Conservation (phyloP, 768 basidiomycete species). For the Leccinum uliginosum region DNA sequence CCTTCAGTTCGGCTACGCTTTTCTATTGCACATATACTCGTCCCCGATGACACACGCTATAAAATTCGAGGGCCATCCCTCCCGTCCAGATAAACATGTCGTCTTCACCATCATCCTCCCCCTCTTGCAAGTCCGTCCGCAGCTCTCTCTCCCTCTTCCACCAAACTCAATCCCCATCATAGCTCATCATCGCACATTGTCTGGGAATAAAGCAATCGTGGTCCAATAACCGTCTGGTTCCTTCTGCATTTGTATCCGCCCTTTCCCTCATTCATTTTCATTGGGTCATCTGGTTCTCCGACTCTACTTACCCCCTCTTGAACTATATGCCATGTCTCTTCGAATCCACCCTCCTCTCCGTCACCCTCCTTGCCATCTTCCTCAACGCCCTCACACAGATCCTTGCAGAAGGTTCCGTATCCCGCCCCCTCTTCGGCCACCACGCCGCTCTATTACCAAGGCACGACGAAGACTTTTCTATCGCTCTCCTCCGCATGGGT, state of each 20-base stretch:
- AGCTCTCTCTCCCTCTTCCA: background rate
- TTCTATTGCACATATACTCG: slow-evolving; percentile 70
- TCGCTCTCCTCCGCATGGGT: slow-evolving; percentile 66
- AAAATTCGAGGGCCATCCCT: slow-evolving; percentile 41
- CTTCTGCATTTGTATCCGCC: slow-evolving; percentile 59
- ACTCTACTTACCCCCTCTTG: slow-evolving; percentile 58
- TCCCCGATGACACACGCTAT: slow-evolving; percentile 53
- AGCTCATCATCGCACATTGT: slow-evolving; percentile 63
- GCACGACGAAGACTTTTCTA: slow-evolving; percentile 69
- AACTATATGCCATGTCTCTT: slow-evolving; percentile 73
- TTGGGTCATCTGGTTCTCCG: slow-evolving; percentile 47
- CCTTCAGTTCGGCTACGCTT: slow-evolving; percentile 67
- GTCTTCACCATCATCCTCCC: slow-evolving; percentile 72
- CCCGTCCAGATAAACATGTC: slow-evolving; percentile 69
- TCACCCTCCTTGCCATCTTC: slow-evolving; percentile 54
- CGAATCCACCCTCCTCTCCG: slow-evolving; percentile 55
- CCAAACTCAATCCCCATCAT: slow-evolving; percentile 1
- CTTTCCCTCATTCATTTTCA: slow-evolving; percentile 68
- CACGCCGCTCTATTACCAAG: slow-evolving; percentile 42
- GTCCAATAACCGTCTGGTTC: slow-evolving; percentile 65
- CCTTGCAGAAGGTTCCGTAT: slow-evolving; percentile 54
- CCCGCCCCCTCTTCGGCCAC: slow-evolving; percentile 55
- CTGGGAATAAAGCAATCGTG: slow-evolving; percentile 60
- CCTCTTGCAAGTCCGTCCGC: slow-evolving; percentile 55
- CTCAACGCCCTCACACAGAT: slow-evolving; percentile 67